phyloP scores from a whole-genome alignment of 768 basidiomycete species.

The Obba rivulosa region DNA sequence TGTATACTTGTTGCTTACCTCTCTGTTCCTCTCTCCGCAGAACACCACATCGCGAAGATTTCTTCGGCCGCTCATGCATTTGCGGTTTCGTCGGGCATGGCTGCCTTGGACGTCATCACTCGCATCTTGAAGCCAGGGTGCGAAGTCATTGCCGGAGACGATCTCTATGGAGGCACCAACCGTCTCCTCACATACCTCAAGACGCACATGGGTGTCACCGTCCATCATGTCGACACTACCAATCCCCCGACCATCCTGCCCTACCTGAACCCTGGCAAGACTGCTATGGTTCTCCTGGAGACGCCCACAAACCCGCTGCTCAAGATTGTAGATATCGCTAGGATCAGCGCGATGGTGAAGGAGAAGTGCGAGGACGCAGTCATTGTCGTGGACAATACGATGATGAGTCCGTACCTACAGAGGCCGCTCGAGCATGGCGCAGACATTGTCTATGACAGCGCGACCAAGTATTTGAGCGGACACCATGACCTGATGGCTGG shows the following conservation, averaged over 20 bases:
- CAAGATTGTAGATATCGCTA: constrained; percentile 87
- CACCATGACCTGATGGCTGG: constrained; percentile 99
- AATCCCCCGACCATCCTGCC: constrained; percentile 56
- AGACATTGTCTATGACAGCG: constrained; percentile 97
- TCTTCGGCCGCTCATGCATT: constrained; percentile 89
- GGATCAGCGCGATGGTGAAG: constrained; percentile 81
- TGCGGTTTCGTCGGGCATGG: constrained; percentile 96
- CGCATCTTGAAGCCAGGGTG: constrained; percentile 93
- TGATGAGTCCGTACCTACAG: constrained; percentile 99
- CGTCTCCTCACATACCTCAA: constrained; percentile 87
- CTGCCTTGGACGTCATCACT: constrained; percentile 91
- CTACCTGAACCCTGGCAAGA: constrained; percentile 65
- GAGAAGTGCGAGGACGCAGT: constrained; percentile 74
- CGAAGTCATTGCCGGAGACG: constrained; percentile 93
- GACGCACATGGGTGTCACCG: constrained; percentile 80
- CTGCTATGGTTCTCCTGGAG: constrained; percentile 94
- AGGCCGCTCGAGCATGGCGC: constrained; percentile 93
- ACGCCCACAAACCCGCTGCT: constrained; percentile 96
- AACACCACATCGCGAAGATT: constrained; percentile 96
- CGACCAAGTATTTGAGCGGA: constrained; percentile 95
- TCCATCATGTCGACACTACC: constrained; percentile 94
- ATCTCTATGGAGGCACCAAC: constrained; percentile 97
- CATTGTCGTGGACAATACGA: constrained; percentile 94
- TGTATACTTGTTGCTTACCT: too few species aligned
- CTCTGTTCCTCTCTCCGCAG: constrained; percentile 41